Conservation (phyloP, 257 asterid species). For the Paraleonurus japonicus region DNA sequence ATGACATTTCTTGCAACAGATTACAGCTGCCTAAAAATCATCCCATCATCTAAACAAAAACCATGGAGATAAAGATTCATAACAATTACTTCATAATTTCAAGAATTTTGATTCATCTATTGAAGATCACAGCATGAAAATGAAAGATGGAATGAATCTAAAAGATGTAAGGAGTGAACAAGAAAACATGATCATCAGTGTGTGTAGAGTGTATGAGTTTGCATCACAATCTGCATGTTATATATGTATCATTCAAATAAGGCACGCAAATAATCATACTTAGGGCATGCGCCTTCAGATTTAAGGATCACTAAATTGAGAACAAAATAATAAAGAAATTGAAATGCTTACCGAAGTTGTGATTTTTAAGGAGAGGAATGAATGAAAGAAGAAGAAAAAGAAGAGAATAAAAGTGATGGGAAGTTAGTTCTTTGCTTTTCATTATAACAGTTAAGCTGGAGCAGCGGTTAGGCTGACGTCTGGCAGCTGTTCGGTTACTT, state of each 20-base stretch:
- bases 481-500: constrained; percentile 23
- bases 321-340: neutral
- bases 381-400: neutral
- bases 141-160: neutral
- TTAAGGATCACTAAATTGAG: neutral
- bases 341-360: constrained; percentile 18
- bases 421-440: neutral
- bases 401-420: constrained; percentile 4
- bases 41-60: neutral
- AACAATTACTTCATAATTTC: neutral
- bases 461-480: constrained; percentile 28
- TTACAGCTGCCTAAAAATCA: constrained; percentile 13
- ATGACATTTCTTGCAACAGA: constrained; percentile 35
- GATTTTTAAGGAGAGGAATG: constrained; percentile 24
- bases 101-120: neutral
- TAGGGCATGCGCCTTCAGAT: neutral
- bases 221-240: neutral
- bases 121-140: neutral
- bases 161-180: neutral
- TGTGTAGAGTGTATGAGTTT: neutral
- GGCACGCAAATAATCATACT: neutral
- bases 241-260: neutral
- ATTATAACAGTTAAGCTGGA: constrained; percentile 27
- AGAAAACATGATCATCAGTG: neutral
- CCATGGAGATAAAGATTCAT: neutral